Evolutionary conservation across 257 asterid species (phyloP), one percentile per base, ranked within the genome.

Genomic region (Lithospermum erythrorhizon): DNA sequence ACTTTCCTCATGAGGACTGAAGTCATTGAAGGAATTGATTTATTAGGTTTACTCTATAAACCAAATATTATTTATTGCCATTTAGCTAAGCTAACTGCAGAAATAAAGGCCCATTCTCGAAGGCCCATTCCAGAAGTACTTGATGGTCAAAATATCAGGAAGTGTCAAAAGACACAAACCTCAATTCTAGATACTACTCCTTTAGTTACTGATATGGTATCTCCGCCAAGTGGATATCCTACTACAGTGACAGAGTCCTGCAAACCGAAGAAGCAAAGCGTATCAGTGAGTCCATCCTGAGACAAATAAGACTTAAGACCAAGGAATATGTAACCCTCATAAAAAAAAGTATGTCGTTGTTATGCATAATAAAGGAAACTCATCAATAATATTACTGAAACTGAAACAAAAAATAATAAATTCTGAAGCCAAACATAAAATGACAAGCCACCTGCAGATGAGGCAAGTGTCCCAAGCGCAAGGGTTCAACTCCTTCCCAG

Each of bases 211-310:
- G 96, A 91, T 69, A 91, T 91, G 64, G 98, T 91, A 78, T 91
- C 96, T 56, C 98, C 98, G 69, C 98, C 98, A 68, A 91, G 96
- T 0, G 98, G 98, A 78, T 91, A 91, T 30, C 98, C 98, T 52
- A 91, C 96, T 67, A 91, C 95, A 63, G 98, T 91, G 59, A 91
- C 98, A 1, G 94, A 65, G 71, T 90, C 96, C 96, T 87, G 87
- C 77, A 66, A 65, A 35, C 67, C 59, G 69, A 59, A 68, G 65
- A 65, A 53, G 45, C 41, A 53, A 20, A 9, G 1, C 20, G 67
- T 49, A 22, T 30, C 2, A 68, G n/a, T 21, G 35, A 51, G 58
- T 64, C 54, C 62, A 22, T 20, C 51, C 48, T 30, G 32, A 18
- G 47, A 23, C 64, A 27, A 7, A n/a, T n/a, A 18, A n/a, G 22